These are phyloP conservation scores for Dictyostelium discoideum DNA, from an alignment of 78 protist species.

Conservation along the genomic window dicty_2.7 NC_007089.4:2566001-2566500, in stretches of 20 bases:
- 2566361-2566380: not conserved
- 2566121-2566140: not conserved
- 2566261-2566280: not conserved
- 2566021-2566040: too few species aligned
- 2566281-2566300: not conserved
- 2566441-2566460: too few species aligned
- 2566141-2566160: not conserved
- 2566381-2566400: not conserved
- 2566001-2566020: too few species aligned
- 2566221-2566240: not conserved
- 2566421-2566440: too few species aligned
- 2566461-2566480: too few species aligned
- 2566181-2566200: not conserved
- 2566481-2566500: not conserved
- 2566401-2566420: too few species aligned
- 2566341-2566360: not conserved
- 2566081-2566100: too few species aligned
- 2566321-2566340: not conserved
- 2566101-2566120: too few species aligned
- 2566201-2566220: not conserved
- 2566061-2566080: too few species aligned
- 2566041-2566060: too few species aligned
- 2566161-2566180: not conserved
- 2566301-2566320: not conserved
- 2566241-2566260: not conserved